Base-by-base conservation (phyloP, 225 moss, liverwort and hornwort species). In the Sphagnum contortum region DNA sequence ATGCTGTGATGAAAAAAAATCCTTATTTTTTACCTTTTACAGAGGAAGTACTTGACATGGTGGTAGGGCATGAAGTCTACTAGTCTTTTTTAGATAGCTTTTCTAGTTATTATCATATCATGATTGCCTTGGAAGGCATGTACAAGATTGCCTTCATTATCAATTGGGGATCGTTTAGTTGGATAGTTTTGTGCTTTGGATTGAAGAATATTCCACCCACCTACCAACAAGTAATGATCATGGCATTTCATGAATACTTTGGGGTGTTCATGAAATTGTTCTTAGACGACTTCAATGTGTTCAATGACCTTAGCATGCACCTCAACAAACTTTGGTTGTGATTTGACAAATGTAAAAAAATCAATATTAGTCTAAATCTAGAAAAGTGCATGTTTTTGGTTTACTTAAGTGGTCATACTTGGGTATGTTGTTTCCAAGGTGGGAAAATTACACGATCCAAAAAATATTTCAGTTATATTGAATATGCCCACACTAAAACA, bases 241-340 rank as follows among this genome's bases (percentile, higher is more conserved):
- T 6, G 9, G 55, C 55, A 4, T 70, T 70, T 4, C 52, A 70
- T 3, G 52, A 62, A 0, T 63, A 62, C 2, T 46, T 70, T 0
- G 5, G 12, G 0, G 10, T 14, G 3, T 62, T 70, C 5, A 70
- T 70, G 63, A 54, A 70, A 4, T 55, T 62, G 2, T 70, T 70
- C 53, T 63, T 70, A 2, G 63, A 70, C 46, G 63, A 70, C 2
- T 70, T 64, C 55, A 63, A 54, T 55, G 54, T 70, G 2, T 70
- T 4, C 63, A 52, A 47, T 7, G 44, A 14, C 1, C 52, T 12
- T 7, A 44, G 2, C 0, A 8, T 2, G 1, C 70, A 70, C 48
- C 8, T 48, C 2, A 12, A 55, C 5, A 9, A 6, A 0, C 44
- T 58, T 5, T 4, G 9, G 1, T 2, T 3, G 4, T 67, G 56